Percentiles rank a stretch among this genome's conserved stretches.
Evolutionary conservation across 371 early-diverging fungal species (phyloP).

Genomic region (Mortierella sp.): DNA sequence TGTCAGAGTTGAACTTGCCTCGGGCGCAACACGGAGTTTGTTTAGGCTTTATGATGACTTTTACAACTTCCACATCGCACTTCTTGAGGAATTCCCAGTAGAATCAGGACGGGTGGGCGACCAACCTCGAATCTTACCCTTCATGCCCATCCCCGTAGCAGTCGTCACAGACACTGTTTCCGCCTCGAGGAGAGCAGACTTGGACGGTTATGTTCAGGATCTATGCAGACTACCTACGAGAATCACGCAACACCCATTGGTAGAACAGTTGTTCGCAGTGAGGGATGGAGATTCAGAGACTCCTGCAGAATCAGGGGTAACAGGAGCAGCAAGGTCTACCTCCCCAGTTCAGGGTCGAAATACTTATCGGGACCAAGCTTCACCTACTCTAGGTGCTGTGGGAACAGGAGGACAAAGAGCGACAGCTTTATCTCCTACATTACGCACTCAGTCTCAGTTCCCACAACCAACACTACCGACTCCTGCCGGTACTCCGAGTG

Average conservation of each 20-base stretch:
- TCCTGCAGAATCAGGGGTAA: not conserved
- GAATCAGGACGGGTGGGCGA: conserved; percentile 79
- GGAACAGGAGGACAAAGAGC: conserved; percentile 9
- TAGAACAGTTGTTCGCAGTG: conserved; percentile 74
- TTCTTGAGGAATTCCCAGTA: conserved; percentile 78
- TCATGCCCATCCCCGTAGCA: conserved; percentile 79
- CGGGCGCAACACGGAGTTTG: conserved; percentile 67
- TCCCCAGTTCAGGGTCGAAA: conserved; percentile 8
- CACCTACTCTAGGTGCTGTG: conserved; percentile 11
- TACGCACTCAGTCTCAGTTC: conserved; percentile 33
- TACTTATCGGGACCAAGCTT: conserved; percentile 12
- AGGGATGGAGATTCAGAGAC: conserved; percentile 78
- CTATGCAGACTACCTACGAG: conserved; percentile 72
- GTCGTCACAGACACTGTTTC: conserved; percentile 69
- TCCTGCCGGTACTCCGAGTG: conserved; percentile 1
- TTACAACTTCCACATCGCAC: conserved; percentile 82
- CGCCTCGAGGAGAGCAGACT: conserved; percentile 69
- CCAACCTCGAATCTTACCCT: conserved; percentile 76
- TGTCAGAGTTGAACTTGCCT: conserved; percentile 68
- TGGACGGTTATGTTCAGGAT: conserved; percentile 80
- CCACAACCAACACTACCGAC: not conserved
- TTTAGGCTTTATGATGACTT: conserved; percentile 86
- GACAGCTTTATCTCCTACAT: not conserved
- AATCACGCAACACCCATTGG: conserved; percentile 65
- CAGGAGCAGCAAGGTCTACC: not conserved